Base-by-base conservation (phyloP, 805 yeast species). In the Candida xyloterini region DNA sequence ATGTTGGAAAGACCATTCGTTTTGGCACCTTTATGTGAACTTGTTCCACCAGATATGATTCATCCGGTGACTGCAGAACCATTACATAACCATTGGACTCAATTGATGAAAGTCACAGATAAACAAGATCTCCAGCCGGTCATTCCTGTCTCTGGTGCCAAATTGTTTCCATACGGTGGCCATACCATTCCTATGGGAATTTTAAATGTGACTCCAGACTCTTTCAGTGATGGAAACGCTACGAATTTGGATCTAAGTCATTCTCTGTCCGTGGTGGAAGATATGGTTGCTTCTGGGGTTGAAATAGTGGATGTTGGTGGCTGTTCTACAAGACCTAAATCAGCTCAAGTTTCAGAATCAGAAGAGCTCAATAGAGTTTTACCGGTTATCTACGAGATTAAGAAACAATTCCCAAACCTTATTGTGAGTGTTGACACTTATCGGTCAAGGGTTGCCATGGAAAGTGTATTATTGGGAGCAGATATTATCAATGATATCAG, bases 1-100 rank as follows among this genome's bases (percentile, higher is more conserved):
- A 84, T 93, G 89, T 69, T 88, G 38, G 96, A 89, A 50, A 73
- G 99, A 42, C 76, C 89, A 3, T 93, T 93, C 70, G 99, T 93
- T 5, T 62, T 93, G 32, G 81, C 81, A 42, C 99, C 99, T 1
- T 68, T 93, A 27, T 80, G 88, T 57, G 98, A 93, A 58, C 65
- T 93, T 27, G 58, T 87, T 3, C 73, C 83, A 1, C 83, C 89
- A 0, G 77, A 73, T 38, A 66, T 59, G 27, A 57, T 78, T 5
- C 96, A 91, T 59, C 98, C 97, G 1, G 79, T 90, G 6, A 82
- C 95, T 2, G 88, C 93, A 0, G 93, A 85, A 58, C 84, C 96
- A 1, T 70, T 81, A 40, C 80, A 75, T 48, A 67, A 74, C 46
- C 95, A 88, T 58, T 65, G 85, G 48, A 57, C 67, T 3, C 83